Evolutionary conservation across 1,284 basidiomycete species (phyloP), one percentile per base, ranked within the genome.

Genomic region (Ganoderma boninense): DNA sequence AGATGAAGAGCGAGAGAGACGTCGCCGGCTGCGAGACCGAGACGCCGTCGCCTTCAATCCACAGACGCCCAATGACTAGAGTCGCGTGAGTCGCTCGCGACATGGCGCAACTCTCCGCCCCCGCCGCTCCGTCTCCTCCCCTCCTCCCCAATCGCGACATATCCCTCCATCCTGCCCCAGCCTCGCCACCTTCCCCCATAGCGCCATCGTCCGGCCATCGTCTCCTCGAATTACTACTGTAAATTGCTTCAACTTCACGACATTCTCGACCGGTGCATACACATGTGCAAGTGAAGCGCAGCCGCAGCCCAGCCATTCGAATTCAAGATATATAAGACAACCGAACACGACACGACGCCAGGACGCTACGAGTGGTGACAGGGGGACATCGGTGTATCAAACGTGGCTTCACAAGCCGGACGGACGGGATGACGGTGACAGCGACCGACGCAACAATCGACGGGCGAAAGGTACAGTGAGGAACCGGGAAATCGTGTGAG

Each of bases 51-150:
- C 29, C 10, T 10, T 32, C 29, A 32, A 32, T 5, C 38, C 35
- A 70, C 63, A 74, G 67, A 49, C 75, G 73, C 74, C 68, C 40
- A 62, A n/a, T 56, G 64, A 59, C 64, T 46, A 59, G 56, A 60
- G 71, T 76, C 74, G 76, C 75, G 76, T 74, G 76, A 72, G 70
- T 73, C 70, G 72, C 71, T 74, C 73, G 76, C 76, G 73, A 78
- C 72, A 75, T 77, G 61, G 77, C 76, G 77, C 74, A 72, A 77
- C 29, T 59, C 43, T 54, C 32, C 6, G n/a, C 40, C 20, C 42
- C 32, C 23, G 13, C 26, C 49, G n/a, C 35, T 20, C 35, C 35
- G 11, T 23, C 57, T 20, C 32, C 43, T 1, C 23, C 56, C 42
- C 26, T 32, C 20, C 43, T 43, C 49, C n/a, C 20, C 43, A 40